Conservation (phyloP, 2,329 filamentous ascomycete species). For the Fusarium coffeatum region DNA sequence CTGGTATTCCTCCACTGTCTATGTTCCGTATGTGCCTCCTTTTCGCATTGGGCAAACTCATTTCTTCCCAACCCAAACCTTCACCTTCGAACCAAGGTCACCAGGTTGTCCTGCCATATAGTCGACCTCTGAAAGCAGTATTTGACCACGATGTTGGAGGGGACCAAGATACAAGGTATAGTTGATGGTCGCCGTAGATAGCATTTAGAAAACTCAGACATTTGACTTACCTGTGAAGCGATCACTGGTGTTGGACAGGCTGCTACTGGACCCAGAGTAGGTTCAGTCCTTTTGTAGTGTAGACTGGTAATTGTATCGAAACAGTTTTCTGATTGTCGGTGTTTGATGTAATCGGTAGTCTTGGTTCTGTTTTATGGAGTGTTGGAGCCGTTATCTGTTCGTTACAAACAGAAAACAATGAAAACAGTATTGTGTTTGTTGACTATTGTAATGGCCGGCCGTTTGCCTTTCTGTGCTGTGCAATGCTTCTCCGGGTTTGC, state of each 20-base stretch:
- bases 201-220: background rate
- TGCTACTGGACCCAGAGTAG: background rate
- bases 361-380: background rate
- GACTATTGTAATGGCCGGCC: background rate
- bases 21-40: conserved; percentile 7
- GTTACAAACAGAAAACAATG: background rate
- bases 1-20: conserved; percentile 3
- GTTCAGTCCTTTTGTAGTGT: background rate
- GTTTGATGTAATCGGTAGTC: background rate
- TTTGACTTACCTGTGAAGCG: conserved; percentile 18
- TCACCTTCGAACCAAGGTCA: background rate
- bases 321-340: background rate
- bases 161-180: background rate
- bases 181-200: background rate
- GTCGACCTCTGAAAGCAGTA: background rate
- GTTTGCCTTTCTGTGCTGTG: background rate
- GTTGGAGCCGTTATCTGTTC: background rate
- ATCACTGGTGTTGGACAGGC: background rate
- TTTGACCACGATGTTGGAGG: background rate
- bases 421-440: background rate
- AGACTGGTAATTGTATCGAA: background rate
- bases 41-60: conserved; percentile 10
- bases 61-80: conserved; percentile 11
- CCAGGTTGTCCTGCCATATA: background rate
- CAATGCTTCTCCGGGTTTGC: background rate